Conservation (phyloP, 164 flowering plant species). For the Magnolia officinalis region DNA sequence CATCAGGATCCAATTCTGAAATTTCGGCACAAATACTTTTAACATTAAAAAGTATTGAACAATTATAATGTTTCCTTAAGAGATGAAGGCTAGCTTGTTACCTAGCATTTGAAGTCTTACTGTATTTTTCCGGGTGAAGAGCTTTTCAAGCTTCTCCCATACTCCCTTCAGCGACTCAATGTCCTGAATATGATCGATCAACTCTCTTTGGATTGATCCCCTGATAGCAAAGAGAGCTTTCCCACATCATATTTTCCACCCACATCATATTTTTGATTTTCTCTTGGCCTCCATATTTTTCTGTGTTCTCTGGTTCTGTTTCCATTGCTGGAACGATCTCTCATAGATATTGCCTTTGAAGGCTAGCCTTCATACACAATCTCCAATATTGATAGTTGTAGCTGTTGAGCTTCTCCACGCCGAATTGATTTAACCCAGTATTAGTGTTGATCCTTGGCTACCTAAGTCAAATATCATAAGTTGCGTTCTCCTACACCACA, state of each 20-base stretch:
- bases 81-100: not conserved
- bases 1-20: not conserved
- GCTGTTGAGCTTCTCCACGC: not conserved
- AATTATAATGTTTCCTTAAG: not conserved
- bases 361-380: not conserved
- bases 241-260: not conserved
- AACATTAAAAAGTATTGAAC: not conserved
- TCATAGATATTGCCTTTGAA: not conserved
- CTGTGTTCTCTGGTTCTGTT: not conserved
- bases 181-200: not conserved
- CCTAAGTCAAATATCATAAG: not conserved
- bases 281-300: not conserved
- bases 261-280: not conserved
- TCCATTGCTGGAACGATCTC: not conserved
- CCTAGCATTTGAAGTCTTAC: conserved; percentile 1
- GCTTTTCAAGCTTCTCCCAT: not conserved
- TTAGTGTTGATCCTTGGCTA: not conserved
- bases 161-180: not conserved
- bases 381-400: not conserved
- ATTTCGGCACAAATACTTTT: not conserved
- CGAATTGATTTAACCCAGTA: not conserved
- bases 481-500: not conserved
- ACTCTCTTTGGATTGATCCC: not conserved
- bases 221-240: not conserved
- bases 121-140: not conserved